Evolutionary conservation across 768 basidiomycete species (phyloP).

Genomic region (Suillus subalutaceus): DNA sequence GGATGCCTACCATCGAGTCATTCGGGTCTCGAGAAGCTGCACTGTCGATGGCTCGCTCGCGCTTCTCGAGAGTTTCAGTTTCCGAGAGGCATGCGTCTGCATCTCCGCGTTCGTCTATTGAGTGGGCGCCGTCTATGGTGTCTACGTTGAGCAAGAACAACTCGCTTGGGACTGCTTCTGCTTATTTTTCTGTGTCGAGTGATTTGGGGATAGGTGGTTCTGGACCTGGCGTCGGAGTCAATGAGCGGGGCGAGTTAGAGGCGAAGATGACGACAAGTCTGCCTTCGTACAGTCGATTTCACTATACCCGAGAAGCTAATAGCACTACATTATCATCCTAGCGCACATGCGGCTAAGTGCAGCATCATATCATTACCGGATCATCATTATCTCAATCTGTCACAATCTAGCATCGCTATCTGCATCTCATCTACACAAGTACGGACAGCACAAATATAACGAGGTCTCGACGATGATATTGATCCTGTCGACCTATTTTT

Average conservation of each 20-base stretch:
- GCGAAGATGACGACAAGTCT: constrained; percentile 13
- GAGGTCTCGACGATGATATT: background rate
- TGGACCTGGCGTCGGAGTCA: constrained; percentile 18
- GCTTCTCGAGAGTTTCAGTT: constrained; percentile 26
- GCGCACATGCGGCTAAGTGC: background rate
- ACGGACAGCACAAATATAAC: background rate
- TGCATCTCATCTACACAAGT: background rate
- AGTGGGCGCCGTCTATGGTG: constrained; percentile 10
- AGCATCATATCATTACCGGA: background rate
- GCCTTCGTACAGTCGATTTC: constrained; percentile 17
- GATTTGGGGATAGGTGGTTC: constrained; percentile 18
- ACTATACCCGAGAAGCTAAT: constrained; percentile 13
- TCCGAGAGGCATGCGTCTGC: constrained; percentile 18
- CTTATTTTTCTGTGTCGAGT: constrained; percentile 30
- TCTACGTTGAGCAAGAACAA: constrained; percentile 9
- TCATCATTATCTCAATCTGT: background rate
- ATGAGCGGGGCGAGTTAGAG: constrained; percentile 32
- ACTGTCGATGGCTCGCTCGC: constrained; percentile 32
- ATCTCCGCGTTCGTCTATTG: constrained; percentile 30
- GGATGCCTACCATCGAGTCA: constrained; percentile 84
- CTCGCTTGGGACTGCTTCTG: constrained; percentile 28
- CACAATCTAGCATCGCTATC: background rate
- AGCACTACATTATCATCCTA: background rate
- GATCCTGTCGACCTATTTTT: background rate
- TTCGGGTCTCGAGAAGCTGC: constrained; percentile 65